A percentile compares a stretch with the other conserved stretches of the same genome.
These are phyloP conservation scores for Pueraria montana DNA, from an alignment of 306 rosid species.

Conservation along the genomic window DNA sequence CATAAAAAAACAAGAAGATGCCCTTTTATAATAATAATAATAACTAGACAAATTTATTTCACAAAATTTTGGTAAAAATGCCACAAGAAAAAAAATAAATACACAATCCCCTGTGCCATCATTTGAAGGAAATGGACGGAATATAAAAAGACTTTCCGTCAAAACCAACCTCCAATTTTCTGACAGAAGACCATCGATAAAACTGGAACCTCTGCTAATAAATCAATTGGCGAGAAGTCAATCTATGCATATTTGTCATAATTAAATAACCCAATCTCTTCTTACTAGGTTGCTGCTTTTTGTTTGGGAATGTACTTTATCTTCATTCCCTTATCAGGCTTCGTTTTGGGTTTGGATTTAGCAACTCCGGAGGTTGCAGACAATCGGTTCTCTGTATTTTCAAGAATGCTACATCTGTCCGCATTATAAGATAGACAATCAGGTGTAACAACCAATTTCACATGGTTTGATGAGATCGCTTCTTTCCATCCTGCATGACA, in stretches of 20 bases:
- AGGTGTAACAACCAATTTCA: slow-evolving; percentile 66
- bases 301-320: slow-evolving; percentile 80
- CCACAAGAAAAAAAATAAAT: slow-evolving; percentile 39
- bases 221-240: slow-evolving; percentile 53
- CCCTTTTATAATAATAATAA: slow-evolving; percentile 39
- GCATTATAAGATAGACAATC: slow-evolving; percentile 49
- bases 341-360: slow-evolving; percentile 63
- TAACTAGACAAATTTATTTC: slow-evolving; percentile 53
- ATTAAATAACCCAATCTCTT: slow-evolving; percentile 52
- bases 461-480: slow-evolving; percentile 75
- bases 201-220: slow-evolving; percentile 84
- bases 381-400: slow-evolving; percentile 57
- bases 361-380: slow-evolving; percentile 53
- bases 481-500: slow-evolving; percentile 90
- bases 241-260: slow-evolving; percentile 69
- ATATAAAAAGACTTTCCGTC: slow-evolving; percentile 58
- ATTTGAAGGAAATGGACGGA: slow-evolving; percentile 56
- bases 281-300: slow-evolving; percentile 55
- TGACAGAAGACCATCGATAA: slow-evolving; percentile 80
- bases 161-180: slow-evolving; percentile 67
- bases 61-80: slow-evolving; percentile 46
- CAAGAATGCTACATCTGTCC: slow-evolving; percentile 53
- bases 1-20: neutral
- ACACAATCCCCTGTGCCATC: slow-evolving; percentile 55
- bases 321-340: slow-evolving; percentile 66